A percentile compares a stretch with the other conserved stretches of the same genome.
Evolutionary conservation across 352 stramenopile genomes (phyloP).

Genomic region (Phytopythium kandeliae): DNA sequence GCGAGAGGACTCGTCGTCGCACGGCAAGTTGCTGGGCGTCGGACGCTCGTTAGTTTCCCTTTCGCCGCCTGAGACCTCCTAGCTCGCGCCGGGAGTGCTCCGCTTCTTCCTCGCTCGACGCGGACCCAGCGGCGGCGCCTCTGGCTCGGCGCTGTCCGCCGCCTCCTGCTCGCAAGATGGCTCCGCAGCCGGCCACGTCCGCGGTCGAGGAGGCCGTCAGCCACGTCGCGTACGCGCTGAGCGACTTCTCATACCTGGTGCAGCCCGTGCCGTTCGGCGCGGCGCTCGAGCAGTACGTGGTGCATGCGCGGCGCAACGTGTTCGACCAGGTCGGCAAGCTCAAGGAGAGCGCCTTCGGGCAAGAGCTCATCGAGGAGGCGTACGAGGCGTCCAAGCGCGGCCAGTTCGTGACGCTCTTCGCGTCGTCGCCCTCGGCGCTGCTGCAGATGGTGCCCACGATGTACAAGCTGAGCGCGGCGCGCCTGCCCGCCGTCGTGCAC

Average conservation of each 20-base stretch:
- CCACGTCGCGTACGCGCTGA: slow-evolving; percentile 74
- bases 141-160: too few species aligned
- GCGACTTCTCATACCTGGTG: slow-evolving; percentile 70
- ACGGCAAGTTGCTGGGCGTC: too few species aligned
- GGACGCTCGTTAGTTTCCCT: not conserved
- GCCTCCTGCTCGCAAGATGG: slow-evolving; percentile 6
- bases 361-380: slow-evolving; percentile 60
- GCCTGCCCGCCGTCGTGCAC: slow-evolving; percentile 84
- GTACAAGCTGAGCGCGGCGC: slow-evolving; percentile 91
- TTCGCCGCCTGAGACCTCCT: not conserved
- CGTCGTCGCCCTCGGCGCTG: slow-evolving; percentile 77
- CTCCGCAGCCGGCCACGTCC: slow-evolving; percentile 11
- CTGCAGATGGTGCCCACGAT: slow-evolving; percentile 92
- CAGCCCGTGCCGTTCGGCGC: slow-evolving; percentile 54
- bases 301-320: slow-evolving; percentile 67
- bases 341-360: slow-evolving; percentile 28
- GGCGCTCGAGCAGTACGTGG: slow-evolving; percentile 63
- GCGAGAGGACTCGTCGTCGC: not conserved
- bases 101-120: too few species aligned
- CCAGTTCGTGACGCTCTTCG: slow-evolving; percentile 89
- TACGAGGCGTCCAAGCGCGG: slow-evolving; percentile 61
- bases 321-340: slow-evolving; percentile 76
- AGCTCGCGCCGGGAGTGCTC: too few species aligned
- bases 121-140: too few species aligned
- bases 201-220: slow-evolving; percentile 73